Percentiles rank a stretch among this genome's conserved stretches.
Evolutionary conservation across 768 basidiomycete genomes (phyloP).

Genomic region (Suillus decipiens): DNA sequence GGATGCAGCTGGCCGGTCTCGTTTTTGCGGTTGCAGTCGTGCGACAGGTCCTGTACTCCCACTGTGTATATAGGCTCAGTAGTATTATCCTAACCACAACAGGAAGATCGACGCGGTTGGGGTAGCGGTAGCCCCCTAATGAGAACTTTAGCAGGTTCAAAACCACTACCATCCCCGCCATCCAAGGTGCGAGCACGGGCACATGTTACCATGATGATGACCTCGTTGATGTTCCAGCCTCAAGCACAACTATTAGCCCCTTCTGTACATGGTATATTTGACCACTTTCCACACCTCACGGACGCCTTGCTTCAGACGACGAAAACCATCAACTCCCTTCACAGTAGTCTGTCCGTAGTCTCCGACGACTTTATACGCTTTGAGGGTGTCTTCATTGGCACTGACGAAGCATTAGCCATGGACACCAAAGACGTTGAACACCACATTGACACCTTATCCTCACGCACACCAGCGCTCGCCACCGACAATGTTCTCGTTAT

Average conservation of each 20-base stretch:
- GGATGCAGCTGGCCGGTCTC: too few species aligned
- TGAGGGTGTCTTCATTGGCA: neutral
- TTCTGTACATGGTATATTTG: neutral
- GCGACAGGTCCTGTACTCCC: too few species aligned
- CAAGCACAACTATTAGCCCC: neutral
- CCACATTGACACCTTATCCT: neutral
- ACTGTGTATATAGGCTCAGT: too few species aligned
- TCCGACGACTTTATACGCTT: neutral
- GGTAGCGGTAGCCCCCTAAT: too few species aligned
- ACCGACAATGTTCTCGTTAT: neutral
- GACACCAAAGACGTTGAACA: neutral
- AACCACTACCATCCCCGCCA: too few species aligned
- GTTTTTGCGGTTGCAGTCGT: too few species aligned
- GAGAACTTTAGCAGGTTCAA: too few species aligned
- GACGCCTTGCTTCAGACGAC: neutral
- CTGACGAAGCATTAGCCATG: neutral
- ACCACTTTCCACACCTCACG: neutral
- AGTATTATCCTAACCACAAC: too few species aligned
- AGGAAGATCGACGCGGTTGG: too few species aligned
- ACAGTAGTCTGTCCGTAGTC: neutral
- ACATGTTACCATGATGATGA: neutral
- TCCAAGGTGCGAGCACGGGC: neutral
- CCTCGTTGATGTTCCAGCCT: neutral
- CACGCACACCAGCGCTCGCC: neutral
- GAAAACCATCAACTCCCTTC: neutral